These are phyloP conservation scores for Ogataea pini DNA, from an alignment of 805 yeast species.

Conservation along the genomic window DNA sequence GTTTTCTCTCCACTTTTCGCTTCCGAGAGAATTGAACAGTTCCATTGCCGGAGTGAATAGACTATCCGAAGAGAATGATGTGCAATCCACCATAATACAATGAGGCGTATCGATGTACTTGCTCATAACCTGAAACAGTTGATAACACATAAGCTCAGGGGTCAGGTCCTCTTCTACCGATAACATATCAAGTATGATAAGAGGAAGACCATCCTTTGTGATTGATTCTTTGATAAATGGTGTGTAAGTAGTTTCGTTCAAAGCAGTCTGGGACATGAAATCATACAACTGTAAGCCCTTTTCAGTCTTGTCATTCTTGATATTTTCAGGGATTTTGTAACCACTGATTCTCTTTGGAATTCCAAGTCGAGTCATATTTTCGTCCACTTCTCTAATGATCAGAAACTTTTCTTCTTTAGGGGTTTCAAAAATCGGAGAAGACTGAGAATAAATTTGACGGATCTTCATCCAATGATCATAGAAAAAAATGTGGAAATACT, in stretches of 20 bases:
- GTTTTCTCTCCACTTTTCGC: constrained; percentile 51
- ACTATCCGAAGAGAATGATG: constrained; percentile 44
- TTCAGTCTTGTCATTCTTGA: constrained; percentile 48
- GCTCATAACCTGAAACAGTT: constrained; percentile 62
- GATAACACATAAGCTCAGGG: constrained; percentile 55
- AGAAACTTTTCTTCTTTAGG: constrained; percentile 22
- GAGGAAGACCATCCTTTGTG: constrained; percentile 72
- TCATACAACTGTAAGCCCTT: constrained; percentile 60
- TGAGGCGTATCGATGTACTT: constrained; percentile 73
- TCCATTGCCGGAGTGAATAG: constrained; percentile 14
- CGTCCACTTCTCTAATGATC: constrained; percentile 47
- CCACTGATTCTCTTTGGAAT: constrained; percentile 58
- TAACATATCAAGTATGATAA: constrained; percentile 53
- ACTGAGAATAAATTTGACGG: constrained; percentile 25
- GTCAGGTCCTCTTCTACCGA: constrained; percentile 41
- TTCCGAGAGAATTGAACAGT: constrained; percentile 38
- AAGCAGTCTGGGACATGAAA: constrained; percentile 68
- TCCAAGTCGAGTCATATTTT: constrained; percentile 50
- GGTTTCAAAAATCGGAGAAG: constrained; percentile 13
- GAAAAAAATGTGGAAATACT: constrained; percentile 46
- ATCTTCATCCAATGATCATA: constrained; percentile 48
- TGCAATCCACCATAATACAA: constrained; percentile 66
- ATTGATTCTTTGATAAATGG: constrained; percentile 61
- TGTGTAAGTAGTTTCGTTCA: constrained; percentile 49
- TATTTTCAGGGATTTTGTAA: constrained; percentile 55